Conservation (phyloP, 2,329 filamentous ascomycete species). For the Fusarium humuli region DNA sequence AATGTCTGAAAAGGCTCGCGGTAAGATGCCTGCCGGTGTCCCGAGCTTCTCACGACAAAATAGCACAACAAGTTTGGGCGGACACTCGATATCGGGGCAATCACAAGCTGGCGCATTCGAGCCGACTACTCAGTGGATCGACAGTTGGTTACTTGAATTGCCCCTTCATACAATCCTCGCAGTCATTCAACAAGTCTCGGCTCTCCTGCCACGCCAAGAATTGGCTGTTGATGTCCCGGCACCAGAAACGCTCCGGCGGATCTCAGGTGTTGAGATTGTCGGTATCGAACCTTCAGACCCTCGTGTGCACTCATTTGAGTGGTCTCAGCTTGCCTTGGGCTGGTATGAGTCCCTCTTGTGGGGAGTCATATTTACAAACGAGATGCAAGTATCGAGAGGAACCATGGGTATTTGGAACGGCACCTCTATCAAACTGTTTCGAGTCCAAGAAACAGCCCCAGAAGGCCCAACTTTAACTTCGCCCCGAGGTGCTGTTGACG, state of each 20-base stretch:
- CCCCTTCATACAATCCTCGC: slow-evolving; percentile 88
- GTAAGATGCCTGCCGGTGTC: slow-evolving; percentile 90
- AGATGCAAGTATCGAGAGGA: slow-evolving; percentile 88
- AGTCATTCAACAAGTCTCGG: slow-evolving; percentile 75
- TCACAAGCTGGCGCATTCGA: slow-evolving; percentile 74
- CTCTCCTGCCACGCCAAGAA: slow-evolving; percentile 66
- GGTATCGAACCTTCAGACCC: slow-evolving; percentile 80
- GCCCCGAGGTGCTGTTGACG: slow-evolving; percentile 91
- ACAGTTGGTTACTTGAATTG: slow-evolving; percentile 91
- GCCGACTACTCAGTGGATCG: slow-evolving; percentile 87
- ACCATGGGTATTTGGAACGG: slow-evolving; percentile 95
- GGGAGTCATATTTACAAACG: slow-evolving; percentile 90
- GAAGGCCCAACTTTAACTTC: slow-evolving; percentile 84
- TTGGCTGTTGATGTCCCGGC: slow-evolving; percentile 57
- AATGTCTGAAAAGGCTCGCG: slow-evolving; percentile 97
- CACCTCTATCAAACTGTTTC: slow-evolving; percentile 88
- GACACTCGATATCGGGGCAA: slow-evolving; percentile 69
- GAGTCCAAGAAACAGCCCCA: slow-evolving; percentile 85
- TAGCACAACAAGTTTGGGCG: slow-evolving; percentile 83
- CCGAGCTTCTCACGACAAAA: slow-evolving; percentile 90
- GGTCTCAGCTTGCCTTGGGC: slow-evolving; percentile 88
- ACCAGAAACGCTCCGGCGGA: slow-evolving; percentile 63
- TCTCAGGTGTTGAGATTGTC: slow-evolving; percentile 71
- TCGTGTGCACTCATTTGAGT: slow-evolving; percentile 90
- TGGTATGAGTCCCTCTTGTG: slow-evolving; percentile 97